Base-by-base conservation (phyloP, 495 filamentous ascomycete genomes). In the Penicillium bialowiezense region DNA sequence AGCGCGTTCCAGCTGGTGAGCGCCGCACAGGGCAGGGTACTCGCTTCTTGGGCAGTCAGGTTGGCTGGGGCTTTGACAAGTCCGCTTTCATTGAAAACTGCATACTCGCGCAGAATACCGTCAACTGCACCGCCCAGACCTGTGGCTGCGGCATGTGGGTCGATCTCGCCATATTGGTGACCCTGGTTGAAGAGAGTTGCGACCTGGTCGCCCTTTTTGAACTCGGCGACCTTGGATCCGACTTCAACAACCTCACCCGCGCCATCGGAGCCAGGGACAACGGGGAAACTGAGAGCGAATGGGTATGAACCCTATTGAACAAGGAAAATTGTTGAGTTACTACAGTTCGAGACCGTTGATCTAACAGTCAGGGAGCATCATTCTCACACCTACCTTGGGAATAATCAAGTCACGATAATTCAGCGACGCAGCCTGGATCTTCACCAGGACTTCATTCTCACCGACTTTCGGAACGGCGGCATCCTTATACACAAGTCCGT, bases 361-460 rank as follows among this genome's bases (percentile, higher is more conserved):
- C n/a, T n/a, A n/a, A n/a, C n/a, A 32, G 29, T 26, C 8, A 8
- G 23, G 23, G 23, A 26, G 3, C 4, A 8, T 26, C 8, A 40
- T 39, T 40, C 14, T 39, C 29, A 37, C 15, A 9, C 40, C 43
- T 53, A 81, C 83, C 73, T 76, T 76, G 5, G 87, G 80, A 54
- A 95, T 91, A 52, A 87, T 78, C 41, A 92, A 68, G 58, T 93
- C 90, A 44, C 90, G 82, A 69, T 87, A 95, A 65, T 95, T 95
- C 45, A 95, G 73, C 2, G 90, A 90, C 1, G 81, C 86, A 17
- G 79, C 88, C 46, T 84, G 74, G 12, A 92, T 71, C 68, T 84
- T 85, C 58, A 95, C 82, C n/a, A 91, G 72, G 3, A 90, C 84
- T 31, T 90, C 86, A 43, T 79, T 78, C 31, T 88, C 86, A 35